Evolutionary conservation across 176 grass and related monocot species (phyloP).

Genomic region (Coix lacrymajobi): DNA sequence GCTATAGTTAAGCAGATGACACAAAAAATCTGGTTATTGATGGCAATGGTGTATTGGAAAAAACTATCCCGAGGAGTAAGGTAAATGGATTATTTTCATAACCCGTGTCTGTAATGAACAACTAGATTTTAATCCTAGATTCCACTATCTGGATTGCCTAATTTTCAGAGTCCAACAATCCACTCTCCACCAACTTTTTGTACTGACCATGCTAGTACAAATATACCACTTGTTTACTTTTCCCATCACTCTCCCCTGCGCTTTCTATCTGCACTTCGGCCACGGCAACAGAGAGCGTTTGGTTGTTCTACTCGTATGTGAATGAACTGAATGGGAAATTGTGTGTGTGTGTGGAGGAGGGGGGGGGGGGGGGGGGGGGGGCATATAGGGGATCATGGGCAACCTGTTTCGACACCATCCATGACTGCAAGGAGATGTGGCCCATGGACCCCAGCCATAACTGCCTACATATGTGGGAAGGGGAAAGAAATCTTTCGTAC

Average conservation of each 20-base stretch:
- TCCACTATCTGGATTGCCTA: neutral
- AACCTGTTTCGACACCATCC: neutral
- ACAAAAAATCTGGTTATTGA: conserved; percentile 25
- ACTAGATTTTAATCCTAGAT: neutral
- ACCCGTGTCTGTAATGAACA: neutral
- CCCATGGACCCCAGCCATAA: neutral
- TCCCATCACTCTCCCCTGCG: neutral
- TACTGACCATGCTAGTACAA: neutral
- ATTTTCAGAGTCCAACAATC: neutral
- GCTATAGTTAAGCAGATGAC: conserved; percentile 28
- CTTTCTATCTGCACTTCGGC: neutral
- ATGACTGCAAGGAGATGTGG: neutral
- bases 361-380: no score
- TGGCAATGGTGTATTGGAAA: conserved; percentile 14
- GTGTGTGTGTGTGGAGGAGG: no score
- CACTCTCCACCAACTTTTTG: neutral
- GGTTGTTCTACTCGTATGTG: neutral
- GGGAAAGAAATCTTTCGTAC: neutral
- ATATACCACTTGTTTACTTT: neutral
- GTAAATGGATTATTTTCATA: conserved; percentile 32
- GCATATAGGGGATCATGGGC: neutral
- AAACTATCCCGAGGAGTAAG: conserved; percentile 45
- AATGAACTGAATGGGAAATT: neutral
- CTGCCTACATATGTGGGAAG: neutral
- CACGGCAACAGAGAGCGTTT: neutral